Evolutionary conservation across 2,329 filamentous ascomycete species (phyloP).

Genomic region (Arthroderma sp.): DNA sequence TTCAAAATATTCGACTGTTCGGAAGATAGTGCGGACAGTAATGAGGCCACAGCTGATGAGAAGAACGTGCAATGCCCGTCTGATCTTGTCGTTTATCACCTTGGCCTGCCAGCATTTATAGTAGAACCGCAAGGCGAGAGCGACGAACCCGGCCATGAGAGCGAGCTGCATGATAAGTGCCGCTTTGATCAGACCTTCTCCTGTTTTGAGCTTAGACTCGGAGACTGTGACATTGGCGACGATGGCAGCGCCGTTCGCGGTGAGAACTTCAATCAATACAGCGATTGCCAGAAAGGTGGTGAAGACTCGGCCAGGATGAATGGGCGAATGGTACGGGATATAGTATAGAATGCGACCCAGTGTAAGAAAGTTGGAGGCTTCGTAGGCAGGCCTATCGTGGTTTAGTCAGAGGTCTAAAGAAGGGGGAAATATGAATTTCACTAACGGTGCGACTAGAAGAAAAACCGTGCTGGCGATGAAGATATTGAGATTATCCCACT

Average conservation of each 20-base stretch:
- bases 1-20: conserved; percentile 33
- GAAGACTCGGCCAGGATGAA: conserved; percentile 14
- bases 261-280: conserved; percentile 36
- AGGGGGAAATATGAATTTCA: too few species aligned
- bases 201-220: conserved; percentile 31
- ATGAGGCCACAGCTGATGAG: conserved; percentile 10
- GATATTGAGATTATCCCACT: too few species aligned
- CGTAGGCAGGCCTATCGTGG: too few species aligned
- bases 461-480: too few species aligned
- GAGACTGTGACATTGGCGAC: conserved; percentile 38
- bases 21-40: conserved; percentile 12
- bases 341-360: too few species aligned
- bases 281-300: conserved; percentile 38
- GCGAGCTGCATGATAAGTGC: conserved; percentile 39
- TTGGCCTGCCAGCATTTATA: conserved; percentile 32
- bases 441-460: too few species aligned
- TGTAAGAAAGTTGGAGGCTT: too few species aligned
- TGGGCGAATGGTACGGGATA: too few species aligned
- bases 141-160: conserved; percentile 39
- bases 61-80: conserved; percentile 27
- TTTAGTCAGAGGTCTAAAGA: too few species aligned
- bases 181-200: conserved; percentile 33
- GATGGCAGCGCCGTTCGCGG: conserved; percentile 37
- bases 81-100: conserved; percentile 13
- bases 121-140: conserved; percentile 6